phyloP scores from a whole-genome alignment of 768 basidiomycete species.

The Rhodocollybia butyracea region DNA sequence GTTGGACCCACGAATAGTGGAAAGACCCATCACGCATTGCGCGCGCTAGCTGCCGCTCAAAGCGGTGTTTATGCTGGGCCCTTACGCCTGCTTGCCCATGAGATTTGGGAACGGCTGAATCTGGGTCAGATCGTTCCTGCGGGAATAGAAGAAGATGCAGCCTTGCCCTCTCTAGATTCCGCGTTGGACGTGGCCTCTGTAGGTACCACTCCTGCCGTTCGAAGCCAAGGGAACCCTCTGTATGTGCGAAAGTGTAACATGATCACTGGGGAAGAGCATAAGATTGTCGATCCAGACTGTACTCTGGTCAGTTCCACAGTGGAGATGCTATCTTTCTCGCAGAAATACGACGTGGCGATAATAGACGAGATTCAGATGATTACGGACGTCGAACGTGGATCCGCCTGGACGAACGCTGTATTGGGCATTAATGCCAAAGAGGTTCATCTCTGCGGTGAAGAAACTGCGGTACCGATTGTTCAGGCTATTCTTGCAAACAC shows the following conservation, averaged over 20 bases:
- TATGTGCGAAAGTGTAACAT: conserved; percentile 76
- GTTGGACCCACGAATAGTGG: conserved; percentile 98
- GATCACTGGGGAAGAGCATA: conserved; percentile 87
- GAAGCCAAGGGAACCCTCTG: conserved; percentile 38
- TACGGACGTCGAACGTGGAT: conserved; percentile 71
- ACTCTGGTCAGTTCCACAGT: conserved; percentile 81
- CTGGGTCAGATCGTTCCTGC: conserved; percentile 81
- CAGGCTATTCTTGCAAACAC: conserved; percentile 63
- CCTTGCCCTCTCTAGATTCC: conserved; percentile 17
- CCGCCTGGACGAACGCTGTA: conserved; percentile 80
- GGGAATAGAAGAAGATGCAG: conserved; percentile 46
- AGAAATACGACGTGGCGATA: conserved; percentile 73
- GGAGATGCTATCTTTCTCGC: conserved; percentile 70
- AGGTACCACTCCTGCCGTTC: conserved; percentile 20
- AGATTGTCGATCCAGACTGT: conserved; percentile 57
- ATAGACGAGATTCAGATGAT: conserved; percentile 99
- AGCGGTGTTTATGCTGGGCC: conserved; percentile 89
- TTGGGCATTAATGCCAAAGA: conserved; percentile 75
- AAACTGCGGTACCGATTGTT: conserved; percentile 83
- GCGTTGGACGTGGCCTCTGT: conserved; percentile 27
- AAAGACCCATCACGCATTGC: conserved; percentile 91
- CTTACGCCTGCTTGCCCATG: conserved; percentile 88
- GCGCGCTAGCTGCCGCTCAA: conserved; percentile 74
- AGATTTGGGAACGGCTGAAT: conserved; percentile 91
- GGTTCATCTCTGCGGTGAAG: conserved; percentile 94